These are phyloP conservation scores for Fusarium virguliforme DNA, from an alignment of 2,329 filamentous ascomycete species.

Conservation along the genomic window DNA sequence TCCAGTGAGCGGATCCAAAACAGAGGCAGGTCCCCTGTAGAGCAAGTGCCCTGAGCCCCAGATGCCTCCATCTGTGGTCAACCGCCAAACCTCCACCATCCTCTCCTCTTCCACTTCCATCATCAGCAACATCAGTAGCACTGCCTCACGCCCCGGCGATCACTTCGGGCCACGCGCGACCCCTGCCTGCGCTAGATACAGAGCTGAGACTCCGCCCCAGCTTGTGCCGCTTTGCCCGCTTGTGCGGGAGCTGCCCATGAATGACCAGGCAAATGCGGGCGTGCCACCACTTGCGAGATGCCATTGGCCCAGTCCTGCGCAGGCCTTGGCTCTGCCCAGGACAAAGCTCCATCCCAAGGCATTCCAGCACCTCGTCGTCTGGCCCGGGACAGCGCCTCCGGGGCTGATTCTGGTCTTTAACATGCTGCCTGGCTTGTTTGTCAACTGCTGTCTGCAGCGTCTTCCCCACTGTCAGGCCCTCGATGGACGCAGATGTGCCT, in stretches of 20 bases:
- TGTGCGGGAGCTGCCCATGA: slow-evolving; percentile 36
- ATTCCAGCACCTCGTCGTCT: slow-evolving; percentile 28
- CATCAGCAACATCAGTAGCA: slow-evolving; percentile 8
- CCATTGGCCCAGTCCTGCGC: slow-evolving; percentile 39
- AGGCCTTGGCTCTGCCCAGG: slow-evolving; percentile 14
- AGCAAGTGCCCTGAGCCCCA: not conserved
- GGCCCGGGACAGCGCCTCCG: slow-evolving; percentile 19
- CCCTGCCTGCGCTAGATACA: slow-evolving; percentile 32
- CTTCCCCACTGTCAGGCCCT: slow-evolving; percentile 10
- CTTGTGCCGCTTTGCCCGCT: slow-evolving; percentile 41
- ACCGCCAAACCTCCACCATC: slow-evolving; percentile 1
- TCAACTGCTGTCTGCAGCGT: slow-evolving; percentile 10
- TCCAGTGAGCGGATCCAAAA: no score
- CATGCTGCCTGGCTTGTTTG: slow-evolving; percentile 34
- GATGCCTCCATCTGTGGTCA: slow-evolving; percentile 13
- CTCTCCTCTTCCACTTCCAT: slow-evolving; percentile 9
- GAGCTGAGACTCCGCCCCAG: slow-evolving; percentile 43
- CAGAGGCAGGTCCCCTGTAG: slow-evolving; percentile 1
- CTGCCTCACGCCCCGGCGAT: slow-evolving; percentile 21
- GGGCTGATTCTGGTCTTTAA: slow-evolving; percentile 38
- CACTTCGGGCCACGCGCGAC: slow-evolving; percentile 28
- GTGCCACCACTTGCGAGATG: slow-evolving; percentile 38
- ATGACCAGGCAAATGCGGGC: slow-evolving; percentile 43
- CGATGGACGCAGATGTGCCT: slow-evolving; percentile 1
- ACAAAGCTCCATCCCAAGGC: slow-evolving; percentile 39